Conservation (phyloP, 2,329 filamentous ascomycete species). For the Biscogniauxia marginata region DNA sequence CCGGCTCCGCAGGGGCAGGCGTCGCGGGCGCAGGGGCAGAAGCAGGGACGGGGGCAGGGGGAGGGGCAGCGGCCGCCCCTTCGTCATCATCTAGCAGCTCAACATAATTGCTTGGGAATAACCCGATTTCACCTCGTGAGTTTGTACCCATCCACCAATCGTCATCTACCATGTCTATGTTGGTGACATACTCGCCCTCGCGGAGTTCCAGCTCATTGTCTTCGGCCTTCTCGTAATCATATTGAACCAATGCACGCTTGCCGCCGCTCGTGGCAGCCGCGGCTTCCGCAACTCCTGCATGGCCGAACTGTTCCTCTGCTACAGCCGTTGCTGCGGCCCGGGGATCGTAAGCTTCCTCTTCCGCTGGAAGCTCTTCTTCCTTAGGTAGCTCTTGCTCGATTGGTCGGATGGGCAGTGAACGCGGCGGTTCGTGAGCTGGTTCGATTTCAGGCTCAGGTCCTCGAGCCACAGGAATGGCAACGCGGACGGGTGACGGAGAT, state of each 20-base stretch:
- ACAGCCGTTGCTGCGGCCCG: slow-evolving; percentile 60
- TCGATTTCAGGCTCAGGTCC: slow-evolving; percentile 54
- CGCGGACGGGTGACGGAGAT: slow-evolving; percentile 73
- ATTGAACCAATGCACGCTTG: slow-evolving; percentile 76
- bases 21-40: slow-evolving; percentile 33
- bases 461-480: slow-evolving; percentile 81
- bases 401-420: slow-evolving; percentile 62
- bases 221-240: slow-evolving; percentile 96
- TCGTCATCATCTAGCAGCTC: slow-evolving; percentile 70
- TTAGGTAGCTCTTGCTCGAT: slow-evolving; percentile 61
- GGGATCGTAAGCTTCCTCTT: slow-evolving; percentile 59
- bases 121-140: slow-evolving; percentile 73
- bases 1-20: slow-evolving; percentile 37
- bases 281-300: slow-evolving; percentile 36
- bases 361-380: slow-evolving; percentile 64
- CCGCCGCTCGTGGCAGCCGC: slow-evolving; percentile 48
- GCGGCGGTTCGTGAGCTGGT: slow-evolving; percentile 49
- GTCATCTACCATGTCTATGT: slow-evolving; percentile 96
- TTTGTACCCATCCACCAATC: slow-evolving; percentile 99
- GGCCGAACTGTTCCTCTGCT: slow-evolving; percentile 45
- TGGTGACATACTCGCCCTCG: slow-evolving; percentile 83
- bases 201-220: slow-evolving; percentile 92
- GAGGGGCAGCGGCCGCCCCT: slow-evolving; percentile 31
- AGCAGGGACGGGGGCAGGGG: slow-evolving; percentile 31
- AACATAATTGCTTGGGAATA: slow-evolving; percentile 98